Evolutionary conservation across 2,329 filamentous ascomycete genomes (phyloP), one percentile per base, ranked within the genome.

Genomic region (Aquanectria penicillioides): DNA sequence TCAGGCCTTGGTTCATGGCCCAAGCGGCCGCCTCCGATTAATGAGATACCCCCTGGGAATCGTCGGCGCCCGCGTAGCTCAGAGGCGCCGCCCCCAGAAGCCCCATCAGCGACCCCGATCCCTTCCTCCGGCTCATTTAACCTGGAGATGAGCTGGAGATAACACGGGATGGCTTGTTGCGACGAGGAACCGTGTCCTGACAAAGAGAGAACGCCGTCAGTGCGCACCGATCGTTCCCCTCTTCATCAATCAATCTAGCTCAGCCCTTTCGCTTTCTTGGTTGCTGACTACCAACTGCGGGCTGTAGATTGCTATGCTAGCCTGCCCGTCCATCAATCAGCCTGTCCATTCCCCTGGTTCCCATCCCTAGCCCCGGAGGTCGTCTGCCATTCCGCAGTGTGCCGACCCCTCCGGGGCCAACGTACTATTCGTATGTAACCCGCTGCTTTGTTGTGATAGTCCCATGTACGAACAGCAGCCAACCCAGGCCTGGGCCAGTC

Each of bases 101-200:
- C 17, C 18, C n/a, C n/a, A n/a, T n/a, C n/a, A n/a, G n/a, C 26
- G 12, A 28, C 29, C 44, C 23, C 53, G 36, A 43, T 49, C 31
- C 37, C 34, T 56, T 52, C 47, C 44, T 56, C 23, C 5, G n/a
- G 48, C 48, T 67, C 55, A 61, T 66, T 64, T 65, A 31, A 56
- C 29, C 31, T 52, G 43, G 49, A 57, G 41, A 56, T 57, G 48
- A 63, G 34, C 48, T 61, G 59, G 59, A 62, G 50, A 57, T 52
- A 57, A 36, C 40, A 25, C 36, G 20, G 40, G 25, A 33, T 28
- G 38, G 25, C 23, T 26, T 44, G 15, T 37, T 44, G 11, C 46
- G 25, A n/a, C n/a, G 10, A 29, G 37, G 38, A 34, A 37, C 37
- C 44, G 44, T 41, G 53, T 43, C 44, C 20, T 15, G 44, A 18